Conservation (phyloP, 1,284 basidiomycete species). For the Stereum hirsutum region DNA sequence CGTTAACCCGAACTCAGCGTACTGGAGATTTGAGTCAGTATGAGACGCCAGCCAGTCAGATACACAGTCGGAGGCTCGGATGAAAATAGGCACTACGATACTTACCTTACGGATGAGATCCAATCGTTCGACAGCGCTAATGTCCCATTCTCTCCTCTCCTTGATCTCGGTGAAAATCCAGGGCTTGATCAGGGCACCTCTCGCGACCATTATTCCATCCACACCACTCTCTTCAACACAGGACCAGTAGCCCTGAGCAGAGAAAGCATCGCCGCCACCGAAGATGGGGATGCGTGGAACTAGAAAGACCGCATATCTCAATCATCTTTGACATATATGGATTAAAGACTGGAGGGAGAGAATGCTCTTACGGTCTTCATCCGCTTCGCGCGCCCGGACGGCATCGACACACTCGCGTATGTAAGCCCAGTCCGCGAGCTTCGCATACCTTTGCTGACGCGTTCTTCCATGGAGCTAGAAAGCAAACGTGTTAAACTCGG, state of each 20-base stretch:
- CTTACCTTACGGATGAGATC: constrained; percentile 76
- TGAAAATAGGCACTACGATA: background rate
- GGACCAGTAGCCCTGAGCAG: constrained; percentile 77
- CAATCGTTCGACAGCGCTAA: constrained; percentile 83
- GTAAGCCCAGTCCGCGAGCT: constrained; percentile 86
- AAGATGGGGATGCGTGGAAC: constrained; percentile 88
- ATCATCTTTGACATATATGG: constrained; percentile 1
- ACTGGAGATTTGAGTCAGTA: constrained; percentile 31
- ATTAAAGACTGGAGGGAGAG: constrained; percentile 3
- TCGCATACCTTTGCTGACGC: constrained; percentile 84
- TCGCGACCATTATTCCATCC: constrained; percentile 92
- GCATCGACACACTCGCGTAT: constrained; percentile 81
- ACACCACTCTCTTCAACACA: constrained; percentile 74
- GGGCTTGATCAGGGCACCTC: constrained; percentile 93
- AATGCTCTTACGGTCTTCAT: constrained; percentile 56
- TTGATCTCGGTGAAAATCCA: constrained; percentile 98
- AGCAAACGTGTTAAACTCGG: background rate
- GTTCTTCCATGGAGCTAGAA: constrained; percentile 85
- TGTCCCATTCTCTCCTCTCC: constrained; percentile 91
- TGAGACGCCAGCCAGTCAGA: background rate
- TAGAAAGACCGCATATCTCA: constrained; percentile 18
- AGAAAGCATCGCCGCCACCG: constrained; percentile 93
- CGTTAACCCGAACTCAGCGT: constrained; percentile 73
- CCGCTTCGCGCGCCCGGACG: constrained; percentile 71
- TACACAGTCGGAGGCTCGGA: background rate